Base-by-base conservation (phyloP, 345 rosid genomes). In the Pelargonium nanum region DNA sequence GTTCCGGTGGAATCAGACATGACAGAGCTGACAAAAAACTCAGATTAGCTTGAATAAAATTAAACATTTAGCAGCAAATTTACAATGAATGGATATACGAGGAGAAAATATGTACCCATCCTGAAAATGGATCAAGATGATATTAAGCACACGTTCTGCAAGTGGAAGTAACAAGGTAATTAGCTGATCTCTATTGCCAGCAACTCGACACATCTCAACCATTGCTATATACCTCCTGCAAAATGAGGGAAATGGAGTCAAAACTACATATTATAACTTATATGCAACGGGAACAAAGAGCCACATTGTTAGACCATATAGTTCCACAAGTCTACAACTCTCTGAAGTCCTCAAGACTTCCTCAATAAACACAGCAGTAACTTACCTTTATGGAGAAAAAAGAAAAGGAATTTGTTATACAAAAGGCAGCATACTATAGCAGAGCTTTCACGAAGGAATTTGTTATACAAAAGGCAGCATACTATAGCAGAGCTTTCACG, bases 141-240 rank as follows among this genome's bases (percentile, higher is more conserved):
- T 68, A 75, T 92, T 87, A 50, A 92, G 79, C 58, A 87, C 55
- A 32, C 85, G 84, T 73, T 92, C 99, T 17, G 78, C 84, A 26
- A 92, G 83, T 55, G 83, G 88, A 62, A 89, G 85, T 63, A 89
- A 73, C 60, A 92, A 70, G 58, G 85, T 71, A 58, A 89, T 78
- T 55, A 85, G 82, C 75, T 85, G 91, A 70, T 87, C 97, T 69
- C 80, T 80, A 65, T 71, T 74, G 54, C 91, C 89, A 58, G 85
- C 89, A 56, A 84, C 85, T 74, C 74, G 81, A 77, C 94, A 92
- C 94, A 89, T 89, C 78, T 92, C 96, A 13, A 87, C 86, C 97
- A 92, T 87, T 19, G 99, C 94, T 69, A 81, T 72, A 71, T 84
- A 85, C 78, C 99, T 85, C 94, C 98, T 92, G 90, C 52, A 69